phyloP scores from a whole-genome alignment of 805 yeast species.

The Spathaspora gorwiae region DNA sequence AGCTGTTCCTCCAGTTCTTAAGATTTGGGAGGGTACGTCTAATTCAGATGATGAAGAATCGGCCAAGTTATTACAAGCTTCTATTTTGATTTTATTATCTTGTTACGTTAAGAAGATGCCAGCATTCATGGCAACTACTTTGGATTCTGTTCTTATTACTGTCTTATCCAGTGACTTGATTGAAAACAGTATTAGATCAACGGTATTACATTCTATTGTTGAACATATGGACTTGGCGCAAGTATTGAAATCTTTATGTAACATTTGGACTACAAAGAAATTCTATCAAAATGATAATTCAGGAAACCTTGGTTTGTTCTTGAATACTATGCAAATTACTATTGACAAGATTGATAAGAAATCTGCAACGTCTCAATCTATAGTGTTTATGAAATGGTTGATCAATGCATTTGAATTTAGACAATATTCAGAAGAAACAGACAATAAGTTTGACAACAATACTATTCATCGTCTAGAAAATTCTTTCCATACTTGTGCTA shows the following conservation, averaged over 20 bases:
- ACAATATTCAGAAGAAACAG: conserved; percentile 25
- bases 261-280: conserved; percentile 51
- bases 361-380: conserved; percentile 66
- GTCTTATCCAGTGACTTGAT: conserved; percentile 56
- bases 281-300: conserved; percentile 31
- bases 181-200: conserved; percentile 55
- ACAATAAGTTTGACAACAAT: conserved; percentile 53
- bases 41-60: conserved; percentile 23
- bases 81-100: conserved; percentile 68
- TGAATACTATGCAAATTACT: conserved; percentile 61
- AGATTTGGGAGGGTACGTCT: conserved; percentile 47
- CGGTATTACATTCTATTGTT: conserved; percentile 57
- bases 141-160: conserved; percentile 56
- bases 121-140: conserved; percentile 68
- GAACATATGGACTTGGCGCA: conserved; percentile 64
- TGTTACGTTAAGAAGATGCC: conserved; percentile 80
- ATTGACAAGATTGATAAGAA: conserved; percentile 70
- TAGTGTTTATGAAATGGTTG: conserved; percentile 63
- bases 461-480: conserved; percentile 80
- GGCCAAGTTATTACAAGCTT: conserved; percentile 52
- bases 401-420: conserved; percentile 70
- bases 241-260: conserved; percentile 56
- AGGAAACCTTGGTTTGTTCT: conserved; percentile 56
- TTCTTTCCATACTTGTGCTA: conserved; percentile 66
- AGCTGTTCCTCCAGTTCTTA: conserved; percentile 70